Percentiles rank a stretch among this genome's conserved stretches.
These are phyloP conservation scores for Ambrosia hybrid DNA, from an alignment of 140 eudicot species.

Conservation along the genomic window DNA sequence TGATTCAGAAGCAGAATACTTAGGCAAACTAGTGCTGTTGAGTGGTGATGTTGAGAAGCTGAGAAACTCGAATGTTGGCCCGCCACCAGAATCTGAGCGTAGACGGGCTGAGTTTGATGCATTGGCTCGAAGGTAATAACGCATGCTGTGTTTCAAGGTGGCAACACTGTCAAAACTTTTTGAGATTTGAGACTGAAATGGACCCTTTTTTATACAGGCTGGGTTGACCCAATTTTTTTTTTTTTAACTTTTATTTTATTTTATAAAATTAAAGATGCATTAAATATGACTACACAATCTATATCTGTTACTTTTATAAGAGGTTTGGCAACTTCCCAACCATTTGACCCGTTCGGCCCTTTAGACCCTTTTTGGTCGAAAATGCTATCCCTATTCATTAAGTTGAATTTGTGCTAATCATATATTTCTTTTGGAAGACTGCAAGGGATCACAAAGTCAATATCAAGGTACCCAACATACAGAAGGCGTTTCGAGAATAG, in stretches of 20 bases:
- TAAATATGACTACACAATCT: too few relatives aligned
- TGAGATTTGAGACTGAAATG: not conserved
- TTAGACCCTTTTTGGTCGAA: not conserved
- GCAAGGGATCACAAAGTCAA: too few relatives aligned
- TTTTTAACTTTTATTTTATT: not conserved
- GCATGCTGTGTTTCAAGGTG: not conserved
- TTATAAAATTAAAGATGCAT: not conserved
- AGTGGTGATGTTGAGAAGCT: conserved; percentile 59
- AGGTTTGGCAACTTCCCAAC: not conserved
- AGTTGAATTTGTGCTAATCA: conserved; percentile 4
- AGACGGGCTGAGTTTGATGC: conserved; percentile 81
- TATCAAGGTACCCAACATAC: conserved; percentile 56
- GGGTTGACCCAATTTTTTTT: not conserved
- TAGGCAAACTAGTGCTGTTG: conserved; percentile 61
- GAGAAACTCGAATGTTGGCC: conserved; percentile 38
- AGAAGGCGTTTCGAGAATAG: conserved; percentile 77
- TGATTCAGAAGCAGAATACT: conserved; percentile 65
- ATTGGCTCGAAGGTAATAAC: conserved; percentile 74
- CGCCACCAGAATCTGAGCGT: conserved; percentile 65
- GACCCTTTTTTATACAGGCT: not conserved
- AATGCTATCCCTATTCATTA: not conserved
- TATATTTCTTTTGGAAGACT: not conserved
- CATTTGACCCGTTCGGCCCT: not conserved
- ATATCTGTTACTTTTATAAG: not conserved
- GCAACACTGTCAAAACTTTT: not conserved